phyloP scores from a whole-genome alignment of 306 rosid genomes.

The Trifolium subterraneum region DNA sequence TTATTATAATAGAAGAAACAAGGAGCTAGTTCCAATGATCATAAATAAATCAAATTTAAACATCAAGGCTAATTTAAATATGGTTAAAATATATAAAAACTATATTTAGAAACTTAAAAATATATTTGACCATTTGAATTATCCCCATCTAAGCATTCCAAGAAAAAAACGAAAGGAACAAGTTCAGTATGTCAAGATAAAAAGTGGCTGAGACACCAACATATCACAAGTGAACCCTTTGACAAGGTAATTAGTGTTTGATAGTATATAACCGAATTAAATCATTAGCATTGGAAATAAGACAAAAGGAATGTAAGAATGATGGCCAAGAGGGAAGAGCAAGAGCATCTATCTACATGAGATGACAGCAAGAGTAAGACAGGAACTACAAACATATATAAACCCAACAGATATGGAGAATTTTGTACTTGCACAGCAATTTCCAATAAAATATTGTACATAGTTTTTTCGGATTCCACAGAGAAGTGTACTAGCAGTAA shows the following conservation, averaged over 20 bases:
- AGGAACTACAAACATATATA: not conserved
- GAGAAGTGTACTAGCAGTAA: not conserved
- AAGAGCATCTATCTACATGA: not conserved
- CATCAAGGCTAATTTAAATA: not conserved
- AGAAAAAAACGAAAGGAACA: not conserved
- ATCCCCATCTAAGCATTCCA: not conserved
- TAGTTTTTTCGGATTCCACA: not conserved
- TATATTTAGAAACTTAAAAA: not conserved
- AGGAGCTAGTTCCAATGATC: not conserved
- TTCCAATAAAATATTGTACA: slow-evolving; percentile 1
- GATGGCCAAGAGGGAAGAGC: not conserved
- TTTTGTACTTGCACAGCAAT: not conserved
- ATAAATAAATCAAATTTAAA: not conserved
- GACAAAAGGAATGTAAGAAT: not conserved
- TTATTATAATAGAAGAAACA: not conserved
- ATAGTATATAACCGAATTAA: not conserved
- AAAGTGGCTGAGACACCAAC: slow-evolving; percentile 13
- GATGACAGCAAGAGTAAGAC: not conserved
- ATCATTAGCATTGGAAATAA: not conserved
- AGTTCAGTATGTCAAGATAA: not conserved
- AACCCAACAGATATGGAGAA: not conserved
- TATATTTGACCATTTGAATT: not conserved
- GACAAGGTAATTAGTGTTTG: not conserved
- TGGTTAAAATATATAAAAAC: not conserved
- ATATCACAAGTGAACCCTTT: not conserved